Evolutionary conservation across 495 filamentous ascomycete genomes (phyloP), one percentile per base, ranked within the genome.

Genomic region (Penicillium paradoxum): DNA sequence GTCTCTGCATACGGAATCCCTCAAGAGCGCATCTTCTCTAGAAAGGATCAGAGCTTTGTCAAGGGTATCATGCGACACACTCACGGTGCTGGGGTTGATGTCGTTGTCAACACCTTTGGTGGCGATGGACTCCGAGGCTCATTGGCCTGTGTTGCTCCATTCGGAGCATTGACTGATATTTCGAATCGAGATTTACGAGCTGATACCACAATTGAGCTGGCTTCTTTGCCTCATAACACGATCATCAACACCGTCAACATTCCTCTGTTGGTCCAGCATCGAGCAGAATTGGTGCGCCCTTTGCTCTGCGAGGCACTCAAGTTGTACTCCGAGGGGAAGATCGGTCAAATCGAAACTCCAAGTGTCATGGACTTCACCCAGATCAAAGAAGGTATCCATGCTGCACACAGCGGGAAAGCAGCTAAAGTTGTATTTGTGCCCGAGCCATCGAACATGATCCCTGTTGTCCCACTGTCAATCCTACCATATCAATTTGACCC

Each of bases 61-160:
- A 62, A 71, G 32, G 73, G 73, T 15, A 54, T 84, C 15, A 68
- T 78, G 42, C 57, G 72, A 19, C 64, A 68, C 36, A 87, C 82
- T 0, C 52, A 70, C 0, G 72, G 71, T 1, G 47, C 62, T 2
- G 84, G 84, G 0, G 81, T 85, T 2, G 80, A 86, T 45, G 61
- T 79, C 4, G 68, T 84, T 2, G 59, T 84, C 8, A 83, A 82
- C 57, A 74, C 74, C 0, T 46, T 78, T 7, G 51, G 65, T 0
- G 73, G 75, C 0, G 72, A 80, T 17, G 51, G 60, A 8, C 60
- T 81, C 0, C 71, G 60, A 4, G 73, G 58, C 3, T 70, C 73
- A 2, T 79, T 74, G 69, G 57, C 69, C 7, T 80, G 70, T 41
- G 45, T 84, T 17, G 79, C 81, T 5, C 64, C 69, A 6, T 77